phyloP scores from a whole-genome alignment of 1,284 basidiomycete species.

The Puccinia triticina region DNA sequence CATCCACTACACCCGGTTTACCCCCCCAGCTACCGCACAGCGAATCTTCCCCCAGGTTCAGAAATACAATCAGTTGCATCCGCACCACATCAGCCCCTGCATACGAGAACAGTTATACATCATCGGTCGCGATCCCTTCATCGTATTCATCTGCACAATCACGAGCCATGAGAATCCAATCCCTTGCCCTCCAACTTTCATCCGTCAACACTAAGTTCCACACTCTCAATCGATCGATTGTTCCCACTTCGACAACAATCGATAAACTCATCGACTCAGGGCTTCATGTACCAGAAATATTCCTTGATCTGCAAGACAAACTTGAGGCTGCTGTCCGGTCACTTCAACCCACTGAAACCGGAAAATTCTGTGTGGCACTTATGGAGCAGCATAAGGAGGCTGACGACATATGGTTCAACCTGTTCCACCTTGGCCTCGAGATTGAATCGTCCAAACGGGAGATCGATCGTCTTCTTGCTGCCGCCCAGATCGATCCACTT shows the following conservation, averaged over 20 bases:
- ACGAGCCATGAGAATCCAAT: slow-evolving; percentile 46
- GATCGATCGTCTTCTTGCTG: slow-evolving; percentile 20
- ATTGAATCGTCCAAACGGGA: slow-evolving; percentile 33
- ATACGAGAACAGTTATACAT: background rate
- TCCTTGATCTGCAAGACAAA: slow-evolving; percentile 45
- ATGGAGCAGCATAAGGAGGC: slow-evolving; percentile 48
- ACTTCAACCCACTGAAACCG: slow-evolving; percentile 18
- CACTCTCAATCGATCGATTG: slow-evolving; percentile 32
- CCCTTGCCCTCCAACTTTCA: slow-evolving; percentile 46
- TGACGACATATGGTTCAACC: slow-evolving; percentile 44
- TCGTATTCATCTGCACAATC: slow-evolving; percentile 44
- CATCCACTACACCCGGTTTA: background rate
- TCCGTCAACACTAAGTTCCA: slow-evolving; percentile 42
- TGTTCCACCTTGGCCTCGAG: slow-evolving; percentile 25
- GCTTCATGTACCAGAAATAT: slow-evolving; percentile 45
- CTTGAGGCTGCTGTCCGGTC: slow-evolving; percentile 33
- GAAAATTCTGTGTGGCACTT: slow-evolving; percentile 31
- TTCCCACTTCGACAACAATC: slow-evolving; percentile 42
- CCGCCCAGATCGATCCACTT: slow-evolving; percentile 21
- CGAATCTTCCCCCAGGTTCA: background rate
- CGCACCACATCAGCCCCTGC: background rate
- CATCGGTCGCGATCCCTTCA: slow-evolving; percentile 1
- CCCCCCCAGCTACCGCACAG: background rate
- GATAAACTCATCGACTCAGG: slow-evolving; percentile 42
- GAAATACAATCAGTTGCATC: slow-evolving; percentile 6